Conservation (phyloP, 1,284 basidiomycete species). For the Phlebopus sp. region DNA sequence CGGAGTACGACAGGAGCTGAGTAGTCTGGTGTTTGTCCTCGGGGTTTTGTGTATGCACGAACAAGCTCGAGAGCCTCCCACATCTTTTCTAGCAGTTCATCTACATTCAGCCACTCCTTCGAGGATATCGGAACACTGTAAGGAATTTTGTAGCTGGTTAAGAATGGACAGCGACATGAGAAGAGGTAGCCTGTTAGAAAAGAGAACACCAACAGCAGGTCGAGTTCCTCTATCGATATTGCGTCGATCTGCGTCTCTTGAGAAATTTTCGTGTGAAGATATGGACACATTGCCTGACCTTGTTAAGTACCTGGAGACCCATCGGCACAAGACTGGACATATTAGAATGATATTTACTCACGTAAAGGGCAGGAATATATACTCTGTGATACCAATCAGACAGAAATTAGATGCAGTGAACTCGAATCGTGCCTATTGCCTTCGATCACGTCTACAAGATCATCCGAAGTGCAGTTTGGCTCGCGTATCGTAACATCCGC, state of each 20-base stretch:
- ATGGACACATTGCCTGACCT: conserved; percentile 40
- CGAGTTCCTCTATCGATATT: conserved; percentile 97
- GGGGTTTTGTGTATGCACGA: conserved; percentile 94
- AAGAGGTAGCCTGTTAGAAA: conserved; percentile 2
- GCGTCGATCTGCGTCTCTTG: conserved; percentile 80
- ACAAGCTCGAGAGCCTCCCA: conserved; percentile 89
- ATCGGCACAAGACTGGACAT: conserved; percentile 5
- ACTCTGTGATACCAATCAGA: conserved; percentile 52
- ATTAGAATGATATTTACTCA: conserved; percentile 38
- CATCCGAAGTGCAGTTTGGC: conserved; percentile 91
- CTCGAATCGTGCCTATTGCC: conserved; percentile 68
- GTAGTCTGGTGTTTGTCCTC: conserved; percentile 91
- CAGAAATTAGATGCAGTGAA: not conserved
- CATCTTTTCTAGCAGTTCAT: conserved; percentile 91
- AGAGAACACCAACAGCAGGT: conserved; percentile 71
- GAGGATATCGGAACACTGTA: conserved; percentile 94
- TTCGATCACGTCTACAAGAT: conserved; percentile 96
- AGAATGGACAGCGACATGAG: conserved; percentile 14
- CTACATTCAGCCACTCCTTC: conserved; percentile 93
- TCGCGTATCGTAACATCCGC: conserved; percentile 94
- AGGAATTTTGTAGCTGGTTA: conserved; percentile 80
- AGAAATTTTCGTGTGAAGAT: not conserved
- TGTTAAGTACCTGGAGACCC: conserved; percentile 64
- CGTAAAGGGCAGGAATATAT: conserved; percentile 91
- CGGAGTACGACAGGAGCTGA: conserved; percentile 75